Conservation (phyloP, 148 eudicot genomes). For the Vaccinium macrocarpon region DNA sequence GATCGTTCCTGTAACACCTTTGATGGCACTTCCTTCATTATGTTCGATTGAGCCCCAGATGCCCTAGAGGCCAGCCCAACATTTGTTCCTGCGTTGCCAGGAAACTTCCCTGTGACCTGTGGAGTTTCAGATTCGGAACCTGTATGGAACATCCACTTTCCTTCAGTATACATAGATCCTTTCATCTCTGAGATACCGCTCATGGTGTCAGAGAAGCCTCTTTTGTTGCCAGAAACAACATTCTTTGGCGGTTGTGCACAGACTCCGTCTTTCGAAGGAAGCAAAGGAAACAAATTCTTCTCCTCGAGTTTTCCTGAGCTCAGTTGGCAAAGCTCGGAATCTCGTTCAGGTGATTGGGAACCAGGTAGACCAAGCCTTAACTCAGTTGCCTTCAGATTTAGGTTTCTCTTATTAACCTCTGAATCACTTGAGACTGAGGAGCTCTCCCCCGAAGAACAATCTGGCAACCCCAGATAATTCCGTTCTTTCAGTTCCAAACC, state of each 20-base stretch:
- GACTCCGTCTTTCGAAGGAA: conserved; percentile 61
- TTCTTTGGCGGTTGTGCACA: conserved; percentile 40
- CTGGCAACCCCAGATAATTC: conserved; percentile 77
- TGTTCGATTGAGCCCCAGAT: conserved; percentile 34
- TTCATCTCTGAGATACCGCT: conserved; percentile 41
- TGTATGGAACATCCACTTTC: conserved; percentile 53
- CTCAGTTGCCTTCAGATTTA: conserved; percentile 87
- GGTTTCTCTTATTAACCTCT: conserved; percentile 48
- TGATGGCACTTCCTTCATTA: conserved; percentile 32
- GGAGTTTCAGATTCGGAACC: conserved; percentile 40
- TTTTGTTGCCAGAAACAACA: conserved; percentile 73
- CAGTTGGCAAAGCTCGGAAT: conserved; percentile 40
- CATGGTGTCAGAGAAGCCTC: conserved; percentile 74
- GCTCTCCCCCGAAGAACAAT: conserved; percentile 81
- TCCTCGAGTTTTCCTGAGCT: conserved; percentile 67
- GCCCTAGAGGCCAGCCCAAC: conserved; percentile 31
- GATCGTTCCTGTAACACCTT: conserved; percentile 46
- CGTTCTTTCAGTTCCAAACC: conserved; percentile 52
- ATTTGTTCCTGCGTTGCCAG: conserved; percentile 30
- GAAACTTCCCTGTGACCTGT: conserved; percentile 42
- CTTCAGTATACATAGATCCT: conserved; percentile 31
- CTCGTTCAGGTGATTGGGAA: conserved; percentile 79
- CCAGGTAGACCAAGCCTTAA: conserved; percentile 94
- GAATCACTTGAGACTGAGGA: conserved; percentile 52
- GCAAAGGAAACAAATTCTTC: conserved; percentile 77